Evolutionary conservation across 768 basidiomycete genomes (phyloP).

Genomic region (Daedalea quercina): DNA sequence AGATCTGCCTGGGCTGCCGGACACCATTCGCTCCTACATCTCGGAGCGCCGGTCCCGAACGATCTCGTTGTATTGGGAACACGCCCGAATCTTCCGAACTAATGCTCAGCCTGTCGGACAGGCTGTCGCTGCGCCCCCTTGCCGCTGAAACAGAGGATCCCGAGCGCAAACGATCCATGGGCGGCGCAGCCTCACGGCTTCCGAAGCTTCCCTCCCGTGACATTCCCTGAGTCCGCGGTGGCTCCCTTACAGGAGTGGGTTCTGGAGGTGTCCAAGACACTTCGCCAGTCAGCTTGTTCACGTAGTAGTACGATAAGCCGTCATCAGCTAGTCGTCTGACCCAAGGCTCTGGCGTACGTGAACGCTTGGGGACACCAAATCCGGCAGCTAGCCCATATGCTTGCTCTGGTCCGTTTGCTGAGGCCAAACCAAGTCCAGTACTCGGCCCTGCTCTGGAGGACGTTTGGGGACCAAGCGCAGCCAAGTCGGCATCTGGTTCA

Average conservation of each 20-base stretch:
- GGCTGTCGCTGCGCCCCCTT: conserved; percentile 24
- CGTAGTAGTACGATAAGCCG: conserved; percentile 72
- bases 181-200: conserved; percentile 4
- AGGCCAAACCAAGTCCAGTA: conserved; percentile 42
- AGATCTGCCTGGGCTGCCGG: conserved; percentile 8
- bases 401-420: conserved; percentile 15
- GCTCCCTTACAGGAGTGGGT: conserved; percentile 4
- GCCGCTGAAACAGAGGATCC: conserved; percentile 28
- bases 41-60: conserved; percentile 4
- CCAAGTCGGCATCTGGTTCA: conserved; percentile 60
- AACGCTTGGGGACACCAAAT: conserved; percentile 53
- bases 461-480: conserved; percentile 44
- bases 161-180: conserved; percentile 20
- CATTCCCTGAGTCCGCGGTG: not conserved
- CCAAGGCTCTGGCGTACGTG: conserved; percentile 79
- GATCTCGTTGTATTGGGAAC: conserved; percentile 37
- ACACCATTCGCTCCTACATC: conserved; percentile 8
- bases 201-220: conserved; percentile 5
- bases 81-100: conserved; percentile 80
- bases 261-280: conserved; percentile 50
- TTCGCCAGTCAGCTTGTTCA: conserved; percentile 63
- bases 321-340: conserved; percentile 74
- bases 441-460: conserved; percentile 47
- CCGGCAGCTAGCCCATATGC: conserved; percentile 30
- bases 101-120: conserved; percentile 47